Percentiles rank a stretch among this genome's conserved stretches.
Evolutionary conservation across 768 basidiomycete genomes (phyloP).

Genomic region (Stropharia rugosoannulata): DNA sequence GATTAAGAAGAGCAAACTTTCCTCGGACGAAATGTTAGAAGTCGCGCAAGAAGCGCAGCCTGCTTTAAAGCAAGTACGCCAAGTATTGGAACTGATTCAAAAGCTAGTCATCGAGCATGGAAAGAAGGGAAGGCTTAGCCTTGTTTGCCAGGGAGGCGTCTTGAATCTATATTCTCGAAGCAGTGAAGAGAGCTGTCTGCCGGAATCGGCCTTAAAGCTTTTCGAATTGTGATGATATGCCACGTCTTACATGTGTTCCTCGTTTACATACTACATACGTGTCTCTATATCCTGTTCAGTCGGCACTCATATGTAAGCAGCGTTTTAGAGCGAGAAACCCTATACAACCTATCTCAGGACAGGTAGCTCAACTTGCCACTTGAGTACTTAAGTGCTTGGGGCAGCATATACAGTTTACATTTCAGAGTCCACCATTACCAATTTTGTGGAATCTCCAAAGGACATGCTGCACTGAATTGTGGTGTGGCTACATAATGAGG

Average conservation of each 20-base stretch:
- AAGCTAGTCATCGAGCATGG: slow-evolving; percentile 51
- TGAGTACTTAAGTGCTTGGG: no score
- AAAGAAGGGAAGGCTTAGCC: slow-evolving; percentile 47
- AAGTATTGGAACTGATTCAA: slow-evolving; percentile 43
- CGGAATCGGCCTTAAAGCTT: slow-evolving; percentile 38
- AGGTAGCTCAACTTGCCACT: no score
- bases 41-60: slow-evolving; percentile 31
- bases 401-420: no score
- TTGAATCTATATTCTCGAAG: slow-evolving; percentile 52
- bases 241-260: no score
- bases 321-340: no score
- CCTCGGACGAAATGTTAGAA: slow-evolving; percentile 32
- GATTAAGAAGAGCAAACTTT: slow-evolving; percentile 46
- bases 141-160: slow-evolving; percentile 48
- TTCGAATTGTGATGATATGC: slow-evolving; percentile 22
- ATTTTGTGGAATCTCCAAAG: not conserved
- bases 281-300: not conserved
- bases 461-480: not conserved
- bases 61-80: slow-evolving; percentile 35
- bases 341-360: no score
- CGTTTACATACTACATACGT: not conserved
- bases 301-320: no score
- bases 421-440: no score
- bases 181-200: slow-evolving; percentile 40
- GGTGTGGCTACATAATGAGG: not conserved